Conservation (phyloP, 129 eudicot species). For the Centaurea solstitialis region DNA sequence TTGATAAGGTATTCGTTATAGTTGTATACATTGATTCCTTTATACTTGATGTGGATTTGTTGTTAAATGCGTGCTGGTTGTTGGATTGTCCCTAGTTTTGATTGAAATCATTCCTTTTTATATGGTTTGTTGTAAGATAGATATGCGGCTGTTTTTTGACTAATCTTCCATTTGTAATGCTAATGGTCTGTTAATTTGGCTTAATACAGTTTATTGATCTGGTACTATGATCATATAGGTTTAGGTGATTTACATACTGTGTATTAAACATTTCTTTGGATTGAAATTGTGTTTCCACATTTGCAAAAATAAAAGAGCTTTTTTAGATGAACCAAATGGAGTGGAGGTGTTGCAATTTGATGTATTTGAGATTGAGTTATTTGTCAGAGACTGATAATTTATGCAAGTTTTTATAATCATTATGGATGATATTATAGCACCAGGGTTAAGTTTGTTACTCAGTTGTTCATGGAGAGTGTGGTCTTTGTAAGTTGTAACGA, state of each 20-base stretch:
- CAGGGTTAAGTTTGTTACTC: neutral
- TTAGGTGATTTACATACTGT: neutral
- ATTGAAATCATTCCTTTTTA: neutral
- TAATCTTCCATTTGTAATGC: neutral
- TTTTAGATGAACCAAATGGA: neutral
- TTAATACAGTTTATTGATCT: neutral
- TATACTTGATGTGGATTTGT: neutral
- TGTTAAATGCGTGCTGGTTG: neutral
- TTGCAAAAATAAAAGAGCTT: neutral
- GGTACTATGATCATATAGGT: neutral
- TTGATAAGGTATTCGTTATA: neutral
- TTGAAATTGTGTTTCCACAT: neutral
- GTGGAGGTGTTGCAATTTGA: neutral
- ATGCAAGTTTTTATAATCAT: neutral
- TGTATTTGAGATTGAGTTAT: neutral
- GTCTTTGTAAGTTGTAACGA: neutral
- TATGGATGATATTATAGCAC: neutral
- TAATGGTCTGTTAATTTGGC: neutral
- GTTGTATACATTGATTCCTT: neutral
- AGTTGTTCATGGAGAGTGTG: neutral
- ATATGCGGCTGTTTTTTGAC: neutral
- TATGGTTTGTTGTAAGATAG: neutral
- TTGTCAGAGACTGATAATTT: neutral
- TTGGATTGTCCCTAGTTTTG: neutral
- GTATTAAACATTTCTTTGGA: neutral